Conservation (phyloP, 345 rosid species). For the Moricandia arvensis region DNA sequence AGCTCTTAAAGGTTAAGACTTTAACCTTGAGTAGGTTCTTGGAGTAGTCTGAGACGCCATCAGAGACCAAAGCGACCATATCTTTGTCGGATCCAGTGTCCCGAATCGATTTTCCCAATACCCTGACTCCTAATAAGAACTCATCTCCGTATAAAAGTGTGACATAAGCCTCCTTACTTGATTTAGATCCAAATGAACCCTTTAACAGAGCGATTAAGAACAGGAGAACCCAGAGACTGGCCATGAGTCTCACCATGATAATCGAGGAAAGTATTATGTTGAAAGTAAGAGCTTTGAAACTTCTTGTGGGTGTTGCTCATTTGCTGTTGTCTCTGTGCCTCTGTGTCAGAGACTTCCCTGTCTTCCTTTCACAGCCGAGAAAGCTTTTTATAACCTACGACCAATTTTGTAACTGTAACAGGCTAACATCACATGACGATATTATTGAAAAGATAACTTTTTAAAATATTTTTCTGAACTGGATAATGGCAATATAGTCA, state of each 20-base stretch:
- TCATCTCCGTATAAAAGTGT: slow-evolving; percentile 92
- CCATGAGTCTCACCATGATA: slow-evolving; percentile 27
- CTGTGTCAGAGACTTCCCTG: neutral
- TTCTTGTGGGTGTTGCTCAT: neutral
- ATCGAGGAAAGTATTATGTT: neutral
- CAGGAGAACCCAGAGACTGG: slow-evolving; percentile 33
- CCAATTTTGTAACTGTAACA: neutral
- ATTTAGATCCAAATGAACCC: slow-evolving; percentile 42
- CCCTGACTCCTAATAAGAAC: slow-evolving; percentile 92
- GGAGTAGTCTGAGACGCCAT: slow-evolving; percentile 81
- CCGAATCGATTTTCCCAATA: slow-evolving; percentile 86
- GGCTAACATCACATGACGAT: neutral
- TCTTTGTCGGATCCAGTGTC: slow-evolving; percentile 77
- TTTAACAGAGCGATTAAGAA: slow-evolving; percentile 38
- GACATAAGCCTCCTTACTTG: slow-evolving; percentile 64
- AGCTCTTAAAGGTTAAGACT: neutral
- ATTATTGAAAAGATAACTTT: neutral
- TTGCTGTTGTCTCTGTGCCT: neutral
- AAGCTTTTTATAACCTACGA: neutral
- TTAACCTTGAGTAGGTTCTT: slow-evolving; percentile 66
- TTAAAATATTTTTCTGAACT: neutral
- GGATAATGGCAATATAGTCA: neutral
- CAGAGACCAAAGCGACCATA: slow-evolving; percentile 90
- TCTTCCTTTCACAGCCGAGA: neutral
- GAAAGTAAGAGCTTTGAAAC: neutral